phyloP scores from a whole-genome alignment of 1,139 yeast genomes.

The Zygotorulaspora mrakii region DNA sequence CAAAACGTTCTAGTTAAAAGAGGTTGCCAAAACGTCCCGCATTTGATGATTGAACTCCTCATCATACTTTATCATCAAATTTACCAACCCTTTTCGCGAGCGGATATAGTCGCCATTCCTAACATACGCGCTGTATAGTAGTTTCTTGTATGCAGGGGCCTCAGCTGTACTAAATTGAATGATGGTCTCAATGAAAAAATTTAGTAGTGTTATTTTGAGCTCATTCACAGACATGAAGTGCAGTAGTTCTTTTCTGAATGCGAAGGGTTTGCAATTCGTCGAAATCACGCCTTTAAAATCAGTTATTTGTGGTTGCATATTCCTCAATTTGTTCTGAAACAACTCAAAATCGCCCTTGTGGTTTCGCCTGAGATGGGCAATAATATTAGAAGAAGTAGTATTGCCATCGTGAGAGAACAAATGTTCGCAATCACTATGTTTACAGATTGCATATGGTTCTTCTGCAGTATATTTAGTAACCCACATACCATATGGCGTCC shows the following conservation, averaged over 20 bases:
- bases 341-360: constrained; percentile 4
- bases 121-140: neutral
- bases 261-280: constrained; percentile 4
- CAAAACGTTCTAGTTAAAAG: constrained; percentile 6
- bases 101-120: neutral
- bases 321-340: constrained; percentile 3
- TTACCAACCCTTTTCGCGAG: neutral
- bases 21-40: constrained; percentile 1
- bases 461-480: neutral
- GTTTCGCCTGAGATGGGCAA: constrained; percentile 7
- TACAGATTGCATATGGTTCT: constrained; percentile 5
- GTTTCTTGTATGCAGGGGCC: constrained; percentile 1
- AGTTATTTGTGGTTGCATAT: constrained; percentile 1
- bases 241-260: constrained; percentile 1
- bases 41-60: constrained; percentile 3
- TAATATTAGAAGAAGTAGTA: constrained; percentile 4
- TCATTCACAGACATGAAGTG: neutral
- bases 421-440: constrained; percentile 5
- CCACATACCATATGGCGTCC: constrained; percentile 3
- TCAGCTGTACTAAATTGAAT: constrained; percentile 6
- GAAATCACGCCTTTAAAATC: constrained; percentile 1
- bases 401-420: neutral
- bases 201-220: constrained; percentile 2
- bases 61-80: neutral
- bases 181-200: constrained; percentile 2